Conservation (phyloP, 345 rosid species). For the Ceriops tagal region DNA sequence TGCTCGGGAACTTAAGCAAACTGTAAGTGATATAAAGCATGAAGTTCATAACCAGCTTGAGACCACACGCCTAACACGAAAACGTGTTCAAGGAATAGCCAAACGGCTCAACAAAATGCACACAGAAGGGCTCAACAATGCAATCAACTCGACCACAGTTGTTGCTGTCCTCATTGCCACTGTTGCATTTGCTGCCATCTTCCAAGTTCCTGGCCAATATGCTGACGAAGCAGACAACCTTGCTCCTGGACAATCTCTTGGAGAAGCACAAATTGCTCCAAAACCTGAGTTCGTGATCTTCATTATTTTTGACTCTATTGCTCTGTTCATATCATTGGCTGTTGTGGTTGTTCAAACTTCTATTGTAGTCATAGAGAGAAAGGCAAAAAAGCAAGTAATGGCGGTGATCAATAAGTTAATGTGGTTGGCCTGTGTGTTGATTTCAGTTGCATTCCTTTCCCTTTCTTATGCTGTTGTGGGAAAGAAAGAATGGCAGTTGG, state of each 20-base stretch:
- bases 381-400: conserved; percentile 82
- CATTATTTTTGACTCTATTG: conserved; percentile 70
- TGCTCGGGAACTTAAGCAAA: conserved; percentile 68
- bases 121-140: conserved; percentile 84
- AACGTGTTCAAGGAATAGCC: conserved; percentile 71
- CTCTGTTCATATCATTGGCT: conserved; percentile 88
- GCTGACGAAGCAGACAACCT: conserved; percentile 37
- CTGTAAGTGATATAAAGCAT: conserved; percentile 84
- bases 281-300: conserved; percentile 60
- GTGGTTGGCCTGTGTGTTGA: conserved; percentile 90
- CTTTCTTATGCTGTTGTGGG: conserved; percentile 79
- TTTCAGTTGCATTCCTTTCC: conserved; percentile 78
- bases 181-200: conserved; percentile 90
- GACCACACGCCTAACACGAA: conserved; percentile 64
- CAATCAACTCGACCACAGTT: conserved; percentile 80
- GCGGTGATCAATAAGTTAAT: conserved; percentile 84
- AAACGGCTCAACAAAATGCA: conserved; percentile 78
- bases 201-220: conserved; percentile 77
- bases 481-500: conserved; percentile 48
- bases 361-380: conserved; percentile 72
- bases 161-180: conserved; percentile 94
- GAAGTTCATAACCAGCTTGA: conserved; percentile 79
- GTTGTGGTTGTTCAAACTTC: conserved; percentile 98
- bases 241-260: conserved; percentile 37
- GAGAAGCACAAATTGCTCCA: conserved; percentile 65